These are phyloP conservation scores for Pyricularia grisea DNA, from an alignment of 2,329 filamentous ascomycete species.

Conservation along the genomic window DNA sequence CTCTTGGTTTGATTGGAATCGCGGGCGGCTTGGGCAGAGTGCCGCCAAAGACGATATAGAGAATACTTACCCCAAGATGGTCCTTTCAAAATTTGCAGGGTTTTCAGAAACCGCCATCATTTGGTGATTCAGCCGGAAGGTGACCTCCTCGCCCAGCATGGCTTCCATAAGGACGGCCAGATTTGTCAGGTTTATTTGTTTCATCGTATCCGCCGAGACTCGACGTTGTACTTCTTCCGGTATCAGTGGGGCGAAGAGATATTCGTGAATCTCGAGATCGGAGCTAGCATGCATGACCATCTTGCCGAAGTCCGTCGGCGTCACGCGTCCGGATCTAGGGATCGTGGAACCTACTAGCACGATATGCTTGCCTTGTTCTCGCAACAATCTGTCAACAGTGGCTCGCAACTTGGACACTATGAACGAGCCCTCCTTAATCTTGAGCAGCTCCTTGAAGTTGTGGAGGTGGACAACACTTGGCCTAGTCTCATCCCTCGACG, in stretches of 20 bases:
- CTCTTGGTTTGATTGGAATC: not conserved
- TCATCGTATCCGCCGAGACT: not conserved
- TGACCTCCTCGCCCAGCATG: constrained; percentile 19
- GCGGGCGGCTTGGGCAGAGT: not conserved
- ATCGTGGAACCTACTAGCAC: constrained; percentile 68
- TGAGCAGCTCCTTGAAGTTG: constrained; percentile 71
- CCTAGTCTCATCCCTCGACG: constrained; percentile 8
- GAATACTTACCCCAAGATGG: not conserved
- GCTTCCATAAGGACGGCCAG: constrained; percentile 34
- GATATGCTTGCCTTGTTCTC: constrained; percentile 56
- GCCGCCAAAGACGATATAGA: not conserved
- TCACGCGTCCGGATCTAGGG: not conserved
- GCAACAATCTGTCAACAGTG: constrained; percentile 61
- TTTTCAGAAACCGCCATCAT: not conserved
- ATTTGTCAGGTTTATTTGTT: constrained; percentile 37
- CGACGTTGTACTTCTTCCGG: not conserved
- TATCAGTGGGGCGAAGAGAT: constrained; percentile 12
- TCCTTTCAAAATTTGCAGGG: not conserved
- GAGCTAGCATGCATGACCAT: constrained; percentile 20
- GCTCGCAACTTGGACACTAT: constrained; percentile 63
- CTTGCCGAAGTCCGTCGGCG: not conserved
- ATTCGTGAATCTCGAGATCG: constrained; percentile 19
- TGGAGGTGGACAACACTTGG: constrained; percentile 65
- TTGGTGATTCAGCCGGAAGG: not conserved
- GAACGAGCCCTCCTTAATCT: constrained; percentile 56